Evolutionary conservation across 1,284 basidiomycete species (phyloP), one percentile per base, ranked within the genome.

Genomic region (Thelephora terrestris): DNA sequence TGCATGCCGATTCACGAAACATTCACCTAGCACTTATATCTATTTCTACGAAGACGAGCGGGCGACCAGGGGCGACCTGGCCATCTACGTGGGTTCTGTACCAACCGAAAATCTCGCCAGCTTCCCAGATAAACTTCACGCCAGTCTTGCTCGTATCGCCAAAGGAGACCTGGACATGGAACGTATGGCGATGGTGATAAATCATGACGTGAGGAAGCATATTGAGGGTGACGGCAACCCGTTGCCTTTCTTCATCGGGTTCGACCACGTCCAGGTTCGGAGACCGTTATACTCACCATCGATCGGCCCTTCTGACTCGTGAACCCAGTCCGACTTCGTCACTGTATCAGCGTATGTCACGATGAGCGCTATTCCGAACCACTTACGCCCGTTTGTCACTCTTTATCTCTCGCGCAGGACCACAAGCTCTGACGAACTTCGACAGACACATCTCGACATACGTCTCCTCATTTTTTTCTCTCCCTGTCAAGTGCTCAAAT

Each of bases 221-320:
- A 71, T 99, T 40, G 74, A 81, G 44, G 63, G 70, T 2, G 94
- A 98, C 57, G 81, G 81, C 0, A 60, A 71, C 1, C 58, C 70
- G 2, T 64, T 95, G 40, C 84, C 95, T 0, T 95, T 93, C 71
- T 95, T 94, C 62, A 78, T 95, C 2, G 87, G 98, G 61, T 99
- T 91, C 60, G 87, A 91, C 55, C 81, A 89, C 61, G 86, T 91
- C 47, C 77, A 89, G 68, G 87, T 86, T 45, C 27, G 39, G 7
- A 21, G 16, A 18, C 2, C 6, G n/a, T 14, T 21, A 21, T 5
- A 21, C 39, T 42, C 25, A 6, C 12, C 21, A 45, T 18, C 38
- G 20, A 24, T 17, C 39, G 46, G 14, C 50, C 35, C 37, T 47
- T 24, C 37, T 47, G 29, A 43, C 34, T 1, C 7, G 6, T 20